Conservation (phyloP, 2,329 filamentous ascomycete species). For the Eurotiales sp. region DNA sequence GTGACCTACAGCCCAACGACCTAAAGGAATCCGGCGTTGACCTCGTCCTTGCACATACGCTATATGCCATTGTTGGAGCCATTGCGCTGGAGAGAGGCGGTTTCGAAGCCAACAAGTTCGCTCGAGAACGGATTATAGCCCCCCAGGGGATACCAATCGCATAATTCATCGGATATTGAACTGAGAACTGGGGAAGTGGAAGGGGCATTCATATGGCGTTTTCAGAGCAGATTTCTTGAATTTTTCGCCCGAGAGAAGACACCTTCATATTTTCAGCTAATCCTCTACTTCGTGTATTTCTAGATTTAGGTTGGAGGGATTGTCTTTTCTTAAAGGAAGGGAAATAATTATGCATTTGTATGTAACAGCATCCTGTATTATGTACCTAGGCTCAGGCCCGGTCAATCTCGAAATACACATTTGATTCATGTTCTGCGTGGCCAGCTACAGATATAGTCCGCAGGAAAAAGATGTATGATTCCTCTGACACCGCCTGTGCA, state of each 20-base stretch:
- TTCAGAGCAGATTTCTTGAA: constrained; percentile 13
- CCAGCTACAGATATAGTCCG: background rate
- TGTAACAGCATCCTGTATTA: constrained; percentile 13
- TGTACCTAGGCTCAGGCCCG: constrained; percentile 3
- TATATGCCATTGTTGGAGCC: constrained; percentile 86
- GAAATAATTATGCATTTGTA: background rate
- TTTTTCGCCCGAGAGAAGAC: constrained; percentile 21
- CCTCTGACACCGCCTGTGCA: constrained; percentile 84
- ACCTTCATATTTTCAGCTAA: constrained; percentile 15
- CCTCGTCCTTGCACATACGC: constrained; percentile 68
- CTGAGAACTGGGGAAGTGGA: constrained; percentile 4
- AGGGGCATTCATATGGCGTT: constrained; percentile 34
- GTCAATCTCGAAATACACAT: constrained; percentile 15
- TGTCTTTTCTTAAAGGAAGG: background rate
- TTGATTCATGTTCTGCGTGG: constrained; percentile 14
- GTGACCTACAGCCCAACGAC: constrained; percentile 55
- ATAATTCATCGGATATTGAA: constrained; percentile 5
- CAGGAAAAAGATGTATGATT: constrained; percentile 57
- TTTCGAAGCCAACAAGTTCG: constrained; percentile 68
- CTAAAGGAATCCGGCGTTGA: constrained; percentile 69
- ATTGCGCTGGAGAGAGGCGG: constrained; percentile 84
- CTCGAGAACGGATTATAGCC: constrained; percentile 70
- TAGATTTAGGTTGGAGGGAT: constrained; percentile 7
- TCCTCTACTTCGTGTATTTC: constrained; percentile 11
- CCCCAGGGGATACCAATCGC: constrained; percentile 36